phyloP scores from a whole-genome alignment of 768 basidiomycete genomes.

The Lactifluus hygrophoroides region DNA sequence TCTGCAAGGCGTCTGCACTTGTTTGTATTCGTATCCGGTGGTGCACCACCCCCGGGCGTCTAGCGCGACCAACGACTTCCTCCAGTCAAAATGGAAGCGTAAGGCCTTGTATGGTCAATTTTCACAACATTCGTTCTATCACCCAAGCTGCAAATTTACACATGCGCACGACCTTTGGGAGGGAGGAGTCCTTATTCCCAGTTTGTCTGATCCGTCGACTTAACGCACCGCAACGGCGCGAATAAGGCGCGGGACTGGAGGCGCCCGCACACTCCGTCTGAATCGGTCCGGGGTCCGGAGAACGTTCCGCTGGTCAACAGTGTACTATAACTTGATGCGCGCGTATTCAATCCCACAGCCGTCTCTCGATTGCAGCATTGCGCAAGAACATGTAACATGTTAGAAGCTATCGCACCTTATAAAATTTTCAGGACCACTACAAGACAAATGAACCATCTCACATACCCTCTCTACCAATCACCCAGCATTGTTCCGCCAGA shows the following conservation, averaged over 20 bases:
- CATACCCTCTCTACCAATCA: not conserved
- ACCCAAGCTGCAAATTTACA: not conserved
- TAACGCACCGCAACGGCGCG: conserved; percentile 2
- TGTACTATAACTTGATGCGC: not conserved
- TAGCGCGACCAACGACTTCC: not conserved
- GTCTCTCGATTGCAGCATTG: not conserved
- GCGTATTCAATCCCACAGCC: not conserved
- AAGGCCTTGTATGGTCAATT: not conserved
- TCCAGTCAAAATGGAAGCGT: not conserved
- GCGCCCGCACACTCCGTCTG: not conserved
- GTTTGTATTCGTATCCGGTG: not conserved
- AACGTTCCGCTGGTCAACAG: not conserved
- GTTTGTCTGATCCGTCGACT: not conserved
- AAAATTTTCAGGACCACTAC: not conserved
- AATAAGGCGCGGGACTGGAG: conserved; percentile 1
- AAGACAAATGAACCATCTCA: not conserved
- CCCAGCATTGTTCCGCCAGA: not conserved
- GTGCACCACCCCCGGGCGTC: not conserved
- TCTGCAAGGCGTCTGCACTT: not conserved
- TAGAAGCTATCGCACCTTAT: not conserved
- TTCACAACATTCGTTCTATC: conserved; percentile 8
- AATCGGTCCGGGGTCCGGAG: too few relatives aligned
- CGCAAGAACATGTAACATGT: not conserved
- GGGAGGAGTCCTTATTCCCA: not conserved
- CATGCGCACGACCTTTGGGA: not conserved